A percentile compares a stretch with the other conserved stretches of the same genome.
These are phyloP conservation scores for Trichoderma atroviride DNA, from an alignment of 2,329 filamentous ascomycete genomes.

Conservation along the genomic window DNA sequence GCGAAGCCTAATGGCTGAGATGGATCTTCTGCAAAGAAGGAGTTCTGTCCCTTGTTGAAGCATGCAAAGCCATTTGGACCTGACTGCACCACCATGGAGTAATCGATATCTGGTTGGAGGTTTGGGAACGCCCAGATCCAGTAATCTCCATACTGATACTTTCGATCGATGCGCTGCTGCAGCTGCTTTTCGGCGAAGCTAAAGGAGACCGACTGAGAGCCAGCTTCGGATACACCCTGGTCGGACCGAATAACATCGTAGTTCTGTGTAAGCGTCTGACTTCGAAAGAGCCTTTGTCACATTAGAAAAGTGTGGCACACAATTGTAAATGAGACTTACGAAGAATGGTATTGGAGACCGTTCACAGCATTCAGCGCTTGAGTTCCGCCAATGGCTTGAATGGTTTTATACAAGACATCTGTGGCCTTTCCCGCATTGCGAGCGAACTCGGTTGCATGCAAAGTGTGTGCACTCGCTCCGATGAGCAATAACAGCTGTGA, in stretches of 20 bases:
- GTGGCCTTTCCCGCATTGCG: not conserved
- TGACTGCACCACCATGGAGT: not conserved
- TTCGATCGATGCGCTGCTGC: not conserved
- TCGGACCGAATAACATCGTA: not conserved
- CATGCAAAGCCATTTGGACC: constrained; percentile 1
- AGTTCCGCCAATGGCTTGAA: not conserved
- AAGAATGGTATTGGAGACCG: not conserved
- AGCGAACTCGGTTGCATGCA: not conserved
- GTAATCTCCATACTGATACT: not conserved
- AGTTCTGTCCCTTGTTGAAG: not conserved
- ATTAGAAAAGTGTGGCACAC: not conserved
- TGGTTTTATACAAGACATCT: not conserved
- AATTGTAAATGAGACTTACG: not conserved
- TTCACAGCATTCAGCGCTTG: not conserved
- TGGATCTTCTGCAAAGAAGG: not conserved
- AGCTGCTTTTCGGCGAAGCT: not conserved
- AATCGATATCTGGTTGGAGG: not conserved
- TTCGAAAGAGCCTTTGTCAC: not conserved
- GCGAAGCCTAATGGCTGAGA: not conserved
- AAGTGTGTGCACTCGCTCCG: not conserved
- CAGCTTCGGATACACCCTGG: not conserved
- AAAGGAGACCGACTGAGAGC: not conserved
- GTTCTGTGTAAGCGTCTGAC: not conserved
- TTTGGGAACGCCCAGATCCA: not conserved
- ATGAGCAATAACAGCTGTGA: not conserved